Conservation (phyloP, 1,284 basidiomycete genomes). For the Cystobasidium slooffiae region DNA sequence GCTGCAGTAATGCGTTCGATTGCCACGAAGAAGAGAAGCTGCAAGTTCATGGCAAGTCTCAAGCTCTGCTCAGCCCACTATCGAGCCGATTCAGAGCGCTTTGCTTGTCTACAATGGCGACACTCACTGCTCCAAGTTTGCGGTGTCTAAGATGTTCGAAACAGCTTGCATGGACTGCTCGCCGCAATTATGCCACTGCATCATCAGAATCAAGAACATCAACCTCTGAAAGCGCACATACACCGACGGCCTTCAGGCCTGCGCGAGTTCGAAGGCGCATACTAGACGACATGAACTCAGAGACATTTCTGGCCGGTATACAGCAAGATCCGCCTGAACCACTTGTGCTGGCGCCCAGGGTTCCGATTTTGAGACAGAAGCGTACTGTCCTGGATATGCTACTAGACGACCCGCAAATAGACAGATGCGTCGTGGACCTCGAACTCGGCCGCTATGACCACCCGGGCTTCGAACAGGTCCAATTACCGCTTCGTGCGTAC, state of each 20-base stretch:
- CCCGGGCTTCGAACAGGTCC: slow-evolving; percentile 37
- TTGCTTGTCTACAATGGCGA: not conserved
- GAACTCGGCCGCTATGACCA: slow-evolving; percentile 43
- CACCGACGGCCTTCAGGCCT: slow-evolving; percentile 17
- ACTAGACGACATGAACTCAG: slow-evolving; percentile 20
- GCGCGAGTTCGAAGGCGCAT: slow-evolving; percentile 7
- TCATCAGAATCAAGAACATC: not conserved
- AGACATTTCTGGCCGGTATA: not conserved
- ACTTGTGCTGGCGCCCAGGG: slow-evolving; percentile 2
- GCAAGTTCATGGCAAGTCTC: too few species aligned
- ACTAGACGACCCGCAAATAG: slow-evolving; percentile 29
- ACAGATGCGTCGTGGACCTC: slow-evolving; percentile 38
- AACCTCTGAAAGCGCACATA: not conserved
- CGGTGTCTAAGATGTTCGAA: not conserved
- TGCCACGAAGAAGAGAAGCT: too few species aligned
- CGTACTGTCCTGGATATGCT: slow-evolving; percentile 29
- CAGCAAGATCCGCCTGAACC: slow-evolving; percentile 22
- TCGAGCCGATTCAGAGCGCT: too few species aligned
- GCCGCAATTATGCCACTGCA: not conserved
- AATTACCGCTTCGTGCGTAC: slow-evolving; percentile 35
- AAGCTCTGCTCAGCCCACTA: too few species aligned
- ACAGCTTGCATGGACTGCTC: not conserved
- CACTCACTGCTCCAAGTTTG: not conserved
- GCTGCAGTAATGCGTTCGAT: not conserved
- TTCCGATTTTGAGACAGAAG: not conserved